Evolutionary conservation across 106 monocot genomes (phyloP).

Genomic region (Dendrobium officinale): DNA sequence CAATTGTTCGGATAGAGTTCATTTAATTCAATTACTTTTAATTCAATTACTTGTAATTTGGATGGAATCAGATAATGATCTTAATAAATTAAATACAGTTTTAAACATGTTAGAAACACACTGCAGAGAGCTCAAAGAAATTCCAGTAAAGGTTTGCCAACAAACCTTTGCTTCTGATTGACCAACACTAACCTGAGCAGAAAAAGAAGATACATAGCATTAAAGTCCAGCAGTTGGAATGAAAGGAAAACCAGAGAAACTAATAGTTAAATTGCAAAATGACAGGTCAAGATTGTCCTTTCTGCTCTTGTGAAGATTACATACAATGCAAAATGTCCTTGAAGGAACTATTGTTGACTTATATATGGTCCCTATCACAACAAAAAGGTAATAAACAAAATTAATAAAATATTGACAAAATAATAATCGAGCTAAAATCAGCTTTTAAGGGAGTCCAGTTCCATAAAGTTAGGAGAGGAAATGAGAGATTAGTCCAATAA

Average conservation of each 20-base stretch:
- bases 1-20: not conserved
- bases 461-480: not conserved
- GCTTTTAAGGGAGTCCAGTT: not conserved
- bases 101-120: not conserved
- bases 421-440: not conserved
- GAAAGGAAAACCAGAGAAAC: not conserved
- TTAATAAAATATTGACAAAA: not conserved
- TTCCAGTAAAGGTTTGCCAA: constrained; percentile 6
- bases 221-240: not conserved
- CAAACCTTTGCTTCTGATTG: constrained; percentile 97
- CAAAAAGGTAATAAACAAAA: constrained; percentile 5
- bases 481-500: not conserved
- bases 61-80: not conserved
- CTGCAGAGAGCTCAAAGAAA: not conserved
- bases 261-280: not conserved
- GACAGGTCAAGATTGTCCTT: not conserved
- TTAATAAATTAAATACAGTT: not conserved
- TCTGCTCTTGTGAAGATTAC: constrained; percentile 14
- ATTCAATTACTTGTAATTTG: not conserved
- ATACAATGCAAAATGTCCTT: constrained; percentile 88
- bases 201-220: not conserved
- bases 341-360: constrained; percentile 84
- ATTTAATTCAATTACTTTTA: not conserved
- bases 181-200: constrained; percentile 77
- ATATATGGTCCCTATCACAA: constrained; percentile 71